These are phyloP conservation scores for Globisporangium solare DNA, from an alignment of 352 stramenopile species.

Conservation along the genomic window DNA sequence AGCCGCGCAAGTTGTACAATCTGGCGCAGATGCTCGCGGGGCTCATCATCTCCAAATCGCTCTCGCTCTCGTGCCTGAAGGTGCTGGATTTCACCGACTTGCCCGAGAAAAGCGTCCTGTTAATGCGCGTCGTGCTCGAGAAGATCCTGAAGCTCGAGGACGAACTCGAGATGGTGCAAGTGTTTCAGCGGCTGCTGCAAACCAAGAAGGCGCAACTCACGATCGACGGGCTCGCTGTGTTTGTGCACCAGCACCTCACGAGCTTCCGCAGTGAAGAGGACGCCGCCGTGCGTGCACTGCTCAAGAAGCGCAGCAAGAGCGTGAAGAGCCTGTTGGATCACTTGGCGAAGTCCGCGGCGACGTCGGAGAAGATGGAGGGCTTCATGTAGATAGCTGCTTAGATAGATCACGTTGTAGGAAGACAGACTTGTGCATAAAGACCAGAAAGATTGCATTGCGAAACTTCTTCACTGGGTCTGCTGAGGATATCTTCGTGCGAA, in stretches of 20 bases:
- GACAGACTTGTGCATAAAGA: not conserved
- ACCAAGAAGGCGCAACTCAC: slow-evolving; percentile 79
- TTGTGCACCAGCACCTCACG: slow-evolving; percentile 73
- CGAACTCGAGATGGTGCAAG: slow-evolving; percentile 56
- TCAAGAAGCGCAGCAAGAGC: slow-evolving; percentile 62
- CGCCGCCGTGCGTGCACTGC: slow-evolving; percentile 24
- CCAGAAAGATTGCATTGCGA: too few relatives aligned
- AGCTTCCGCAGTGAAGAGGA: slow-evolving; percentile 54
- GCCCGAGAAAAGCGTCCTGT: slow-evolving; percentile 80
- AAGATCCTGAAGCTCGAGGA: slow-evolving; percentile 66
- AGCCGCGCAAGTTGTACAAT: slow-evolving; percentile 87
- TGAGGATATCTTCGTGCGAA: not conserved
- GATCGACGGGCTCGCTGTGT: slow-evolving; percentile 74
- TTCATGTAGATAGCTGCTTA: slow-evolving; percentile 34
- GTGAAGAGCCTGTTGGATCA: slow-evolving; percentile 67
- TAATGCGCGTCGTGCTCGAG: slow-evolving; percentile 83
- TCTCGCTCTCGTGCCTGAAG: slow-evolving; percentile 88
- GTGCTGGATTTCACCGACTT: slow-evolving; percentile 92
- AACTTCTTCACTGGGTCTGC: too few relatives aligned
- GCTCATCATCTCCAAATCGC: slow-evolving; percentile 44
- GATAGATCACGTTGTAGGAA: not conserved
- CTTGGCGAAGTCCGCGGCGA: slow-evolving; percentile 51
- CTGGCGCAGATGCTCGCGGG: slow-evolving; percentile 84
- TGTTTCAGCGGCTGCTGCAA: slow-evolving; percentile 72
- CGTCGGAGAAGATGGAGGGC: slow-evolving; percentile 35